These are phyloP conservation scores for Neurospora sp. DNA, from an alignment of 495 filamentous ascomycete species.

Conservation along the genomic window DNA sequence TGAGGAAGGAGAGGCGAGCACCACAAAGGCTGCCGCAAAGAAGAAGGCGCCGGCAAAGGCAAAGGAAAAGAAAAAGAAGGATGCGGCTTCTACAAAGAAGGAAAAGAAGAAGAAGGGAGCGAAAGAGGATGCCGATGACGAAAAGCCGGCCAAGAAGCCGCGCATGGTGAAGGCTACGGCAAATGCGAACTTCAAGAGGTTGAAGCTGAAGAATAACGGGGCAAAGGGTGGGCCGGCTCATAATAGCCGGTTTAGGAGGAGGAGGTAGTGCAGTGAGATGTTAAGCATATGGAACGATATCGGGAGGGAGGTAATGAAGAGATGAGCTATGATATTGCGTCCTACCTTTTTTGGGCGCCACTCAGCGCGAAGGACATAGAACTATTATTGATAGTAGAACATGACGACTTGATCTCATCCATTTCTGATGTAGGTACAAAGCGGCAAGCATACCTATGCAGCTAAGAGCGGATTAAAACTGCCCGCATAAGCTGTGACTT, in stretches of 20 bases:
- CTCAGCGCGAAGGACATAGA: not conserved
- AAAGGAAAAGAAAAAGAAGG: not conserved
- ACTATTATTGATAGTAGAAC: not conserved
- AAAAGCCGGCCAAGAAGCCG: slow-evolving; percentile 31
- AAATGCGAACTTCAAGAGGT: slow-evolving; percentile 70
- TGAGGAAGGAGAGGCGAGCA: slow-evolving; percentile 17
- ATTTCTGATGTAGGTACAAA: too few species aligned
- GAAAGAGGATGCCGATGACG: slow-evolving; percentile 38
- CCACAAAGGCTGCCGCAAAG: slow-evolving; percentile 11
- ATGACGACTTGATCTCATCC: not conserved
- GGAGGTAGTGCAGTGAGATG: slow-evolving; percentile 13
- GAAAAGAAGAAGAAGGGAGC: slow-evolving; percentile 20
- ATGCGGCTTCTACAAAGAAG: slow-evolving; percentile 20
- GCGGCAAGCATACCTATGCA: not conserved
- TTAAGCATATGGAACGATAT: not conserved
- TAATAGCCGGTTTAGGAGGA: slow-evolving; percentile 40
- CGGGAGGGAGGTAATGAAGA: not conserved
- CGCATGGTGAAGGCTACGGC: slow-evolving; percentile 66
- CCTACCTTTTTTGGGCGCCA: not conserved
- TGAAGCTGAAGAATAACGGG: slow-evolving; percentile 64
- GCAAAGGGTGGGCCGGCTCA: slow-evolving; percentile 41
- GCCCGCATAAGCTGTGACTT: too few species aligned
- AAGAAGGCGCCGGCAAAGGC: slow-evolving; percentile 22
- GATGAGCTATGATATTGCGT: not conserved
- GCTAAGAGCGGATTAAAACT: too few species aligned